Conservation (phyloP, 2,329 filamentous ascomycete genomes). For the Colletotrichum tropicicola region DNA sequence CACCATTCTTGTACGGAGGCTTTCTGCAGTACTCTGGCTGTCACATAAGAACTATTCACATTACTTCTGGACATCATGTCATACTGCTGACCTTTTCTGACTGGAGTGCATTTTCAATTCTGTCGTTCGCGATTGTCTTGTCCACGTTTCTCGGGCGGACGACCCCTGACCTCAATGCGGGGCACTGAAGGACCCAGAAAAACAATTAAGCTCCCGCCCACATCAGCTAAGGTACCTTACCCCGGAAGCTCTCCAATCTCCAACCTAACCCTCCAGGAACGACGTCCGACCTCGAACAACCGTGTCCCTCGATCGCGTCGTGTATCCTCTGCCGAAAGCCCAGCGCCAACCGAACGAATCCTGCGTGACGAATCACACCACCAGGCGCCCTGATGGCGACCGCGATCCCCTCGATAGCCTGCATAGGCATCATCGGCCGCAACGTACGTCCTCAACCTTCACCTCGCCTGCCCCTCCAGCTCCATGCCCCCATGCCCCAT, state of each 20-base stretch:
- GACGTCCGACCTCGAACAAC: neutral
- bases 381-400: constrained; percentile 57
- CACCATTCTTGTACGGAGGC: neutral
- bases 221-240: constrained; percentile 12
- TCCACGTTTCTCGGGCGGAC: neutral
- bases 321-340: neutral
- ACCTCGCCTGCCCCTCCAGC: neutral
- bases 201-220: constrained; percentile 24
- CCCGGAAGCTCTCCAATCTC: constrained; percentile 20
- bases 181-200: constrained; percentile 18
- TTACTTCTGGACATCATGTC: too few relatives aligned
- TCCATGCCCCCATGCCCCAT: too few relatives aligned
- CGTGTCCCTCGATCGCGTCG: neutral
- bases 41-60: too few relatives aligned
- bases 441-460: constrained; percentile 69
- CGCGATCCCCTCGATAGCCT: constrained; percentile 83
- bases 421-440: constrained; percentile 92
- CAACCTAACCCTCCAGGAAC: neutral
- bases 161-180: constrained; percentile 16
- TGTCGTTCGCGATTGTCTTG: neutral
- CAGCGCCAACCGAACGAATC: neutral
- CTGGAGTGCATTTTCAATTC: too few relatives aligned
- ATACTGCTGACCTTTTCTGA: too few relatives aligned
- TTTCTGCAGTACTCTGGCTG: neutral
- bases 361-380: neutral